These are phyloP conservation scores for Sarcodon sp. DNA, from an alignment of 768 basidiomycete genomes.

Conservation along the genomic window DNA sequence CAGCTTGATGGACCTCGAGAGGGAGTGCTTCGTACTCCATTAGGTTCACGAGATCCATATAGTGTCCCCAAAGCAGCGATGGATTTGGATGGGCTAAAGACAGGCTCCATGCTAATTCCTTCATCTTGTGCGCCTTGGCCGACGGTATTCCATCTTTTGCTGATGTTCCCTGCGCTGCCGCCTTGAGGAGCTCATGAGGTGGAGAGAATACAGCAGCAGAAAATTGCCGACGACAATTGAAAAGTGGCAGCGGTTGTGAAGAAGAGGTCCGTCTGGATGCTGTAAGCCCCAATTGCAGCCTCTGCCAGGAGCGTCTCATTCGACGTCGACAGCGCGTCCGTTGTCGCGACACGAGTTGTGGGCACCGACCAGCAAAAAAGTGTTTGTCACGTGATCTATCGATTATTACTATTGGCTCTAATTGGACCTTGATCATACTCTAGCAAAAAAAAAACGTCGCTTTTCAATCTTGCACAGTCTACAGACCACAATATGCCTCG, in stretches of 20 bases:
- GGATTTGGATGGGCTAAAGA: slow-evolving; percentile 14
- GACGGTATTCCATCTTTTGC: too few relatives aligned
- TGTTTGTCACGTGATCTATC: too few relatives aligned
- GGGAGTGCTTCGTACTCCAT: slow-evolving; percentile 40
- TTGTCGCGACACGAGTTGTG: background rate
- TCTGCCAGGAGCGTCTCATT: background rate
- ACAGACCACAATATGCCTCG: too few relatives aligned
- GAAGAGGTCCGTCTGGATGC: background rate
- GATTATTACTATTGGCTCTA: too few relatives aligned
- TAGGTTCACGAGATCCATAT: slow-evolving; percentile 40
- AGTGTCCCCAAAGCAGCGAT: slow-evolving; percentile 50
- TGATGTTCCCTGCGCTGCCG: too few relatives aligned
- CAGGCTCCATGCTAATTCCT: slow-evolving; percentile 7
- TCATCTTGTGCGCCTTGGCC: slow-evolving; percentile 1
- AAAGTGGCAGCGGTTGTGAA: background rate
- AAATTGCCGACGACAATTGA: background rate
- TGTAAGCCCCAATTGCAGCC: background rate
- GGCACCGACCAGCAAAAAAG: too few relatives aligned
- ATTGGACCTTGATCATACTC: too few relatives aligned
- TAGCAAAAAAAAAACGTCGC: too few relatives aligned
- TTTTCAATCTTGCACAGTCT: too few relatives aligned
- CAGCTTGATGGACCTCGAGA: slow-evolving; percentile 52
- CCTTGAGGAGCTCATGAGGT: too few relatives aligned
- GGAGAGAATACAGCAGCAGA: background rate
- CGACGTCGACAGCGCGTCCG: background rate